Evolutionary conservation across 2,329 filamentous ascomycete species (phyloP), one percentile per base, ranked within the genome.

Genomic region (Colletotrichum cordylinicola): DNA sequence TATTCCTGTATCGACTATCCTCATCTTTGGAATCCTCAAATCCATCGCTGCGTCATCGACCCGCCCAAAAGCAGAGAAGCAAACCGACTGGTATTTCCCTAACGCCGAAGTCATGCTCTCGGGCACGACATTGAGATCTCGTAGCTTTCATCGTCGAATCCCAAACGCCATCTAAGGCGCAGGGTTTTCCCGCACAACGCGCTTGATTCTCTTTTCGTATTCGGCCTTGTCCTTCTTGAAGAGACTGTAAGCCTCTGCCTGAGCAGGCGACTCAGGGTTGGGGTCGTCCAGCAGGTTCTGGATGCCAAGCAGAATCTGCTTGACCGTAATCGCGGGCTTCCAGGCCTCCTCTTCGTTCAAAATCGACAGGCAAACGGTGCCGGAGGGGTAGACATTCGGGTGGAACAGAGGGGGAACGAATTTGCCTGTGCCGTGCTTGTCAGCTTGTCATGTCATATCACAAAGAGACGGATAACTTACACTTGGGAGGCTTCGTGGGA

Each of bases 281-380:
- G 98, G 97, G 81, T 98, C 96, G 84, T 99, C 94, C 55, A 99
- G 92, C 2, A 99, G 91, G 81, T 98, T 96, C 85, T 99, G 97
- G 74, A 99, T 98, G 65, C 97, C 97, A 2, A 98, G 90, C 8
- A 98, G 91, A 78, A 99, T 98, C 86, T 98, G 96, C 87, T 98
- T 98, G 84, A 99, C 95, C 1, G 97, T 99, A 82, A 99, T 99
- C 8, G 97, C 96, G 1, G 97, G 98, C 85, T 98, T 98, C 97
- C 98, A 99, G 8, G 95, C 96, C 84, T 99, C 97, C 81, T 99
- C 97, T 85, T 99, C 98, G 86, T 98, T 99, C 79, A 99, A 87
- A 79, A 99, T 99, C 33, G 95, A 98, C 27, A 99, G 91, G 83
- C 97, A 99, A 77, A 99, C 97, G 64, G 97, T 99, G 79, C 97